Percentiles rank a stretch among this genome's conserved stretches.
Evolutionary conservation across 2,329 filamentous ascomycete species (phyloP).

Genomic region (Pyrenophora tritici-repentis): DNA sequence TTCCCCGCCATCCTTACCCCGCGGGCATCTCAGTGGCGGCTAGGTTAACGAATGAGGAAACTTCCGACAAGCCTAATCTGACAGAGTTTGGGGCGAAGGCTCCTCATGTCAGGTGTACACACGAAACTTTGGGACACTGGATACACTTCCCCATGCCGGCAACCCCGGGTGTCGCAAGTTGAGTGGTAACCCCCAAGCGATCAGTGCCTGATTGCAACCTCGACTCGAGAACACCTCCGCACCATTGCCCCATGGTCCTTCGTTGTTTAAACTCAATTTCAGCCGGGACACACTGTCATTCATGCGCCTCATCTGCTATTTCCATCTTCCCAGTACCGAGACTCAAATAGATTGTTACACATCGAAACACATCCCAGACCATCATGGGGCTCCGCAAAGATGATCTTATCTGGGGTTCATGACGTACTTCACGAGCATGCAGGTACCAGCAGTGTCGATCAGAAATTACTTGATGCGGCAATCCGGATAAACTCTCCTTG

Average conservation of each 20-base stretch:
- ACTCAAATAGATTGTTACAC: not conserved
- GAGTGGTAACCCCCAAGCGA: not conserved
- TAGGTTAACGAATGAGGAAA: constrained; percentile 11
- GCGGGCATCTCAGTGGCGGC: constrained; percentile 3
- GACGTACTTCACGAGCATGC: constrained; percentile 15
- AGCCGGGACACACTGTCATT: not conserved
- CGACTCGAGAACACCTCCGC: not conserved
- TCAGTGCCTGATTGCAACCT: not conserved
- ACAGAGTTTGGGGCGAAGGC: constrained; percentile 9
- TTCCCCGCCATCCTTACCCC: constrained; percentile 12
- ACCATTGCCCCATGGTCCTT: constrained; percentile 9
- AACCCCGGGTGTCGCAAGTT: constrained; percentile 6
- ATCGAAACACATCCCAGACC: not conserved
- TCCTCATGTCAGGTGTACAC: constrained; percentile 10
- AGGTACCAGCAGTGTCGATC: constrained; percentile 16
- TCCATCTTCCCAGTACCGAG: not conserved
- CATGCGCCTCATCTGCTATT: constrained; percentile 1
- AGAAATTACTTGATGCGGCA: constrained; percentile 7
- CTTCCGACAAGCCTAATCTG: constrained; percentile 2
- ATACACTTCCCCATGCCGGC: constrained; percentile 13
- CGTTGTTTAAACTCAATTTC: not conserved
- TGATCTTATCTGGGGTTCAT: constrained; percentile 9
- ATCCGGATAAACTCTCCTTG: constrained; percentile 3
- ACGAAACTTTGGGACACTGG: constrained; percentile 5
- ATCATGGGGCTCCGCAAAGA: constrained; percentile 8